Conservation (phyloP, 2,329 filamentous ascomycete species). For the Botrytis tulipae region DNA sequence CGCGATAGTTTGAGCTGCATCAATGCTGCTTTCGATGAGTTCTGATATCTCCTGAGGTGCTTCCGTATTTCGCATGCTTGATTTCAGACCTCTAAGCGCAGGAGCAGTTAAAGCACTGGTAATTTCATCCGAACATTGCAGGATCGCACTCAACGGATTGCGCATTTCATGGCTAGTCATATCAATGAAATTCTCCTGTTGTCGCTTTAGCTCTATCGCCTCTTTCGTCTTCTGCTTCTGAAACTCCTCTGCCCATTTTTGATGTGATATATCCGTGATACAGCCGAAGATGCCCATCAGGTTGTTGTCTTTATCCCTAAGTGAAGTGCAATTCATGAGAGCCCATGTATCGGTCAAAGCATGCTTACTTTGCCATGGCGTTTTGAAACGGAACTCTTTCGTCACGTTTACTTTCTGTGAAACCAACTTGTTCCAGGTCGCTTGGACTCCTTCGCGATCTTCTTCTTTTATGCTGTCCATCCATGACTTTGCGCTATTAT, state of each 20-base stretch:
- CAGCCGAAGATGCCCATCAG: constrained; percentile 76
- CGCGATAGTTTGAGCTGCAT: constrained; percentile 78
- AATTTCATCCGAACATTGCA: constrained; percentile 66
- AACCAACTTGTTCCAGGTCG: constrained; percentile 62
- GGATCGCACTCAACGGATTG: constrained; percentile 70
- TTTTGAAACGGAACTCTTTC: constrained; percentile 74
- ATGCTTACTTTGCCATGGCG: constrained; percentile 58
- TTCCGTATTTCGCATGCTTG: not conserved
- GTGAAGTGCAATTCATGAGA: constrained; percentile 72
- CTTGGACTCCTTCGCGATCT: constrained; percentile 58
- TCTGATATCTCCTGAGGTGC: constrained; percentile 45
- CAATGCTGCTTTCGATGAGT: constrained; percentile 57
- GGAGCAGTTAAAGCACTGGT: constrained; percentile 20
- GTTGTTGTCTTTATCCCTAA: constrained; percentile 60
- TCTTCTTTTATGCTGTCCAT: constrained; percentile 69
- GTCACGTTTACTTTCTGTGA: constrained; percentile 62
- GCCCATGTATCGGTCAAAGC: constrained; percentile 71
- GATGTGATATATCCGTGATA: constrained; percentile 81
- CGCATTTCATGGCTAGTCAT: constrained; percentile 72
- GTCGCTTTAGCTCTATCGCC: constrained; percentile 58
- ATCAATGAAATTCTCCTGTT: constrained; percentile 80
- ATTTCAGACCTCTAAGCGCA: not conserved
- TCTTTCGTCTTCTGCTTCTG: constrained; percentile 44
- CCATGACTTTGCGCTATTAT: constrained; percentile 62
- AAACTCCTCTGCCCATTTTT: constrained; percentile 67